phyloP scores from a whole-genome alignment of 768 basidiomycete species.

The Boletus subcaerulescens region DNA sequence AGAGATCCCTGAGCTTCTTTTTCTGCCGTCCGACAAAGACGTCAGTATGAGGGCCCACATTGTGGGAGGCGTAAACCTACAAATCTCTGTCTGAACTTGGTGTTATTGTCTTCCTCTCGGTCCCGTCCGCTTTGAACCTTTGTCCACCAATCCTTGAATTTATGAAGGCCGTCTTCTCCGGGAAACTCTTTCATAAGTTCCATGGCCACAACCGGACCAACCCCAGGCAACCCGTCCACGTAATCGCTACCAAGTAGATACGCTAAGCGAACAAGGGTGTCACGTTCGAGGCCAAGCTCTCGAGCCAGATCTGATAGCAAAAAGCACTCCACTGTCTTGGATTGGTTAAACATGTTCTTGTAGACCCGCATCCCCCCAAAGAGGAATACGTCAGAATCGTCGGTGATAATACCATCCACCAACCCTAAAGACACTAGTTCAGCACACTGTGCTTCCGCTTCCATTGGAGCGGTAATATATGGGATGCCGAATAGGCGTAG shows the following conservation, averaged over 20 bases:
- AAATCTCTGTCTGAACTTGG: conserved; percentile 80
- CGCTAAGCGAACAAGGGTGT: conserved; percentile 83
- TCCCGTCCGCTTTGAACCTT: conserved; percentile 92
- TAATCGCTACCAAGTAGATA: conserved; percentile 97
- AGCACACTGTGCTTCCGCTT: conserved; percentile 98
- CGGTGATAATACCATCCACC: conserved; percentile 97
- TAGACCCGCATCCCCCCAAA: conserved; percentile 95
- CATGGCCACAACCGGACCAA: conserved; percentile 96
- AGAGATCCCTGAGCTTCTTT: conserved; percentile 83
- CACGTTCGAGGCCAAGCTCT: conserved; percentile 84
- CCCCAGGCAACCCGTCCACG: conserved; percentile 85
- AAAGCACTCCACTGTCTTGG: conserved; percentile 98
- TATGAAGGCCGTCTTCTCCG: conserved; percentile 75
- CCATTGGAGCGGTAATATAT: conserved; percentile 98
- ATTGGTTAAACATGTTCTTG: conserved; percentile 99
- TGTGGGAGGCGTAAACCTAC: conserved; percentile 46
- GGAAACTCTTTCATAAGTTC: conserved; percentile 93
- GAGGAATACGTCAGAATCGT: conserved; percentile 98
- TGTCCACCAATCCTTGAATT: conserved; percentile 93
- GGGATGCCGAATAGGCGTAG: conserved; percentile 94
- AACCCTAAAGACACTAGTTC: conserved; percentile 80
- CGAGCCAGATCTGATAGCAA: conserved; percentile 76
- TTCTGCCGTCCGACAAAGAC: conserved; percentile 50
- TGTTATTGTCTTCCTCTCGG: conserved; percentile 62
- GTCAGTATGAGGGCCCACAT: conserved; percentile 8